Evolutionary conservation across 2,329 filamentous ascomycete genomes (phyloP).

Genomic region (Phaeosphaeriaceae sp.): DNA sequence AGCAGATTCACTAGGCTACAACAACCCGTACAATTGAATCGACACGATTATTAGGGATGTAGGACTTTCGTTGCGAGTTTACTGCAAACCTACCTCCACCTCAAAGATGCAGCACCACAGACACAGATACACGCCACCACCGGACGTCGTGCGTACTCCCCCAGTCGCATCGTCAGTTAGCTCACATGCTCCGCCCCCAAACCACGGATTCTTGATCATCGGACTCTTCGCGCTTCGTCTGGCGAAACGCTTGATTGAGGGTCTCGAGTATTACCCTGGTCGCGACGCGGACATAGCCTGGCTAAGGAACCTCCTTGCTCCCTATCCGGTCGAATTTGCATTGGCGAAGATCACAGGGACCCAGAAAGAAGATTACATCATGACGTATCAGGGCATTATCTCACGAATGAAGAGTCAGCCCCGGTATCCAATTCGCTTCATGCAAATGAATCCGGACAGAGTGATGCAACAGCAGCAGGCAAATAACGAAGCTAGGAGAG

Average conservation of each 20-base stretch:
- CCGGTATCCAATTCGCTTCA: constrained; percentile 24
- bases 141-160: not conserved
- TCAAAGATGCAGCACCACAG: not conserved
- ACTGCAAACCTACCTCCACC: not conserved
- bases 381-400: constrained; percentile 22
- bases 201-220: constrained; percentile 28
- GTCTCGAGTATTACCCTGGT: constrained; percentile 20
- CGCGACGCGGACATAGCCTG: constrained; percentile 24
- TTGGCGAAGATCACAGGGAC: constrained; percentile 26
- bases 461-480: not conserved
- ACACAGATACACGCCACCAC: not conserved
- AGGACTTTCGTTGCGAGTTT: not conserved
- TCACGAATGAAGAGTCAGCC: constrained; percentile 31
- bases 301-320: constrained; percentile 25
- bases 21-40: too few relatives aligned
- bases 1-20: too few relatives aligned
- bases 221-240: constrained; percentile 34
- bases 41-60: not conserved
- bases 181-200: not conserved
- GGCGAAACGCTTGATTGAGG: constrained; percentile 18
- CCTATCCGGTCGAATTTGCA: constrained; percentile 16
- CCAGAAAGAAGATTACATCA: constrained; percentile 19
- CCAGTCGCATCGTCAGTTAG: not conserved
- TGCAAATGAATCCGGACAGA: constrained; percentile 29
- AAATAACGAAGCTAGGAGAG: not conserved